phyloP scores from a whole-genome alignment of 306 rosid species.

The Begonia peltatifolia region DNA sequence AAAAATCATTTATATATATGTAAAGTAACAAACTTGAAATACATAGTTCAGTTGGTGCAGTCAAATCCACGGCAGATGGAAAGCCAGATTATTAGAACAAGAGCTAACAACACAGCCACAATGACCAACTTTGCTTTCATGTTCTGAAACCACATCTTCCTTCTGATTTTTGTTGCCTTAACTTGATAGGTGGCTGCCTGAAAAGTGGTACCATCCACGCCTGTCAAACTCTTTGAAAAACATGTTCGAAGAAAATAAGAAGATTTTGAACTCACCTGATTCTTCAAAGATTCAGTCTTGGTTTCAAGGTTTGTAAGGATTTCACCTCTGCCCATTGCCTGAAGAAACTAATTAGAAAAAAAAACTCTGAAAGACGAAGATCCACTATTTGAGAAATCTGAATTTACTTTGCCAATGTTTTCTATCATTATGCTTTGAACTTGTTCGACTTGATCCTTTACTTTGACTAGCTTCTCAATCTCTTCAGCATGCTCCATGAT shows the following conservation, averaged over 20 bases:
- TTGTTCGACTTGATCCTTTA: conserved; percentile 92
- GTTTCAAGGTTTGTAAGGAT: conserved; percentile 53
- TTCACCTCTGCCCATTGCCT: conserved; percentile 82
- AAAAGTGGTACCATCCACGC: conserved; percentile 11
- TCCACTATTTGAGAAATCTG: not conserved
- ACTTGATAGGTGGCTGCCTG: conserved; percentile 69
- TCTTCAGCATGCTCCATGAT: conserved; percentile 81
- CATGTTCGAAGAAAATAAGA: not conserved
- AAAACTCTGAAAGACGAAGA: too few species aligned
- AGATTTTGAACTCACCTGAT: conserved; percentile 39
- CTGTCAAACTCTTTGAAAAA: not conserved
- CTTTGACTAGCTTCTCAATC: conserved; percentile 73
- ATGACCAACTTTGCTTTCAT: conserved; percentile 87
- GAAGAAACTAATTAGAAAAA: conserved; percentile 5
- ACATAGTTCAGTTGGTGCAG: conserved; percentile 30
- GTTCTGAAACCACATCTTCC: conserved; percentile 95
- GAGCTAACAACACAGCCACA: conserved; percentile 55
- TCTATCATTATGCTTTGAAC: conserved; percentile 81
- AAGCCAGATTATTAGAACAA: conserved; percentile 72
- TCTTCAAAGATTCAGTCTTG: conserved; percentile 64
- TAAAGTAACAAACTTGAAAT: too few species aligned
- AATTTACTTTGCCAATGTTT: conserved; percentile 55
- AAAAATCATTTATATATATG: too few species aligned
- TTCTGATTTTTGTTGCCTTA: conserved; percentile 53
- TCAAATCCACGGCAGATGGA: conserved; percentile 82